A percentile compares a stretch with the other conserved stretches of the same genome.
phyloP scores from a whole-genome alignment of 768 basidiomycete genomes.

The Tephrocybe rancida region DNA sequence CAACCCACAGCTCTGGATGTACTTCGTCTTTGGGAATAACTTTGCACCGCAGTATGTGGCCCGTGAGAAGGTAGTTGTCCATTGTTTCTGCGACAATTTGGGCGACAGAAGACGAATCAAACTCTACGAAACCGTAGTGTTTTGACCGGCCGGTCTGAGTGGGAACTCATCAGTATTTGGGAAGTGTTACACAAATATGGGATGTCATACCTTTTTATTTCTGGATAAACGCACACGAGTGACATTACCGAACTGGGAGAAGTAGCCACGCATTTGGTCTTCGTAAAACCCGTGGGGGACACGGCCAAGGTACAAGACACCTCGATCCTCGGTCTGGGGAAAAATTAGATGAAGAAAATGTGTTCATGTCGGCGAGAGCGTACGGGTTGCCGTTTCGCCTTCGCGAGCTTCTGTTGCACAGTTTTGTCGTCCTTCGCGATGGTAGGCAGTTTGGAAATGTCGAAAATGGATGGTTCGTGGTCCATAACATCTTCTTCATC shows the following conservation, averaged over 20 bases:
- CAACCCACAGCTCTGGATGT: constrained; percentile 94
- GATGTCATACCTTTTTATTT: constrained; percentile 76
- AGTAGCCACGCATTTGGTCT: constrained; percentile 90
- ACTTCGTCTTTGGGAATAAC: constrained; percentile 87
- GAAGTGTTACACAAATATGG: background rate
- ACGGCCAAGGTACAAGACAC: constrained; percentile 87
- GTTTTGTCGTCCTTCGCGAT: constrained; percentile 86
- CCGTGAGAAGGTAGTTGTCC: constrained; percentile 97
- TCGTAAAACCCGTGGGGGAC: constrained; percentile 98
- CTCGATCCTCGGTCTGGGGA: constrained; percentile 58
- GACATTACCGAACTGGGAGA: constrained; percentile 92
- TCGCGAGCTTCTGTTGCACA: constrained; percentile 67
- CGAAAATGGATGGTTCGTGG: constrained; percentile 54
- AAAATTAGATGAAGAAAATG: constrained; percentile 4
- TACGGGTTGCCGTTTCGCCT: constrained; percentile 69
- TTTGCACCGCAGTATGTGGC: constrained; percentile 91
- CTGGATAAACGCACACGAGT: constrained; percentile 88
- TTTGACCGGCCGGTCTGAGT: constrained; percentile 90
- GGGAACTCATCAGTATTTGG: background rate
- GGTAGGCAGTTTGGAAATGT: constrained; percentile 78
- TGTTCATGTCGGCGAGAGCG: constrained; percentile 24
- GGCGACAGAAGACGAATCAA: constrained; percentile 86
- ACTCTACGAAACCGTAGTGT: constrained; percentile 97
- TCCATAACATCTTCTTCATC: constrained; percentile 66
- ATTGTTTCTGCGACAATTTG: constrained; percentile 97